Evolutionary conservation across 1,284 basidiomycete species (phyloP).

Genomic region (Boletus smithii): DNA sequence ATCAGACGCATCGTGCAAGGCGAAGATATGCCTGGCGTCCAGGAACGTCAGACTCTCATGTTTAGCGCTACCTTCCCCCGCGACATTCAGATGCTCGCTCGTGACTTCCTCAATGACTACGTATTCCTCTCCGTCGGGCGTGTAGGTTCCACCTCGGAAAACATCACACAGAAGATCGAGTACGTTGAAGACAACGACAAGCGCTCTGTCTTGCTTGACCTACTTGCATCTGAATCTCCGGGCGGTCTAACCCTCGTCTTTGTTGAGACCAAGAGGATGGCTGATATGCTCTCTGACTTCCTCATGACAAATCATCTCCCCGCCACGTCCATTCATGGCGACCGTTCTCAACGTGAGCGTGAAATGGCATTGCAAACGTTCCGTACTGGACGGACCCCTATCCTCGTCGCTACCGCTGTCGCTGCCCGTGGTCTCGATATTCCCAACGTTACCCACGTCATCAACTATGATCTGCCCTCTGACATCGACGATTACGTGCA

Average conservation of each 20-base stretch:
- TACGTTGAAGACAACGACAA: conserved; percentile 98
- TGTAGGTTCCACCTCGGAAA: conserved; percentile 98
- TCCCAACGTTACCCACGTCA: conserved; percentile 97
- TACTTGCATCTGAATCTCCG: conserved; percentile 76
- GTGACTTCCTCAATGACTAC: conserved; percentile 95
- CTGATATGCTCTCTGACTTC: conserved; percentile 97
- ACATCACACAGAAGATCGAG: conserved; percentile 99
- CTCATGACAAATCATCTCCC: conserved; percentile 81
- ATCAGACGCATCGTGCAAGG: conserved; percentile 97
- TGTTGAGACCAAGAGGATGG: conserved; percentile 99
- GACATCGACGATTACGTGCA: conserved; percentile 99
- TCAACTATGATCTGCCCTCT: conserved; percentile 98
- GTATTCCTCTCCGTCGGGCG: conserved; percentile 98
- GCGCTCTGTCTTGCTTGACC: conserved; percentile 93
- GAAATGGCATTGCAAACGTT: conserved; percentile 95
- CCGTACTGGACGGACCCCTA: conserved; percentile 90
- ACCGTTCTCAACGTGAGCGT: conserved; percentile 96
- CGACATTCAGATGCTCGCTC: conserved; percentile 97
- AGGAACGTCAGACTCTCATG: conserved; percentile 98
- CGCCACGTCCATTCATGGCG: conserved; percentile 97
- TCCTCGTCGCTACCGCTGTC: conserved; percentile 97
- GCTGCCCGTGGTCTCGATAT: conserved; percentile 99
- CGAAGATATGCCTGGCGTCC: conserved; percentile 95
- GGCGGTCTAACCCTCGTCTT: conserved; percentile 92
- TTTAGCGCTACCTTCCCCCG: conserved; percentile 99